Evolutionary conservation across 1,139 yeast species (phyloP).

Genomic region (Candida glucosophila): DNA sequence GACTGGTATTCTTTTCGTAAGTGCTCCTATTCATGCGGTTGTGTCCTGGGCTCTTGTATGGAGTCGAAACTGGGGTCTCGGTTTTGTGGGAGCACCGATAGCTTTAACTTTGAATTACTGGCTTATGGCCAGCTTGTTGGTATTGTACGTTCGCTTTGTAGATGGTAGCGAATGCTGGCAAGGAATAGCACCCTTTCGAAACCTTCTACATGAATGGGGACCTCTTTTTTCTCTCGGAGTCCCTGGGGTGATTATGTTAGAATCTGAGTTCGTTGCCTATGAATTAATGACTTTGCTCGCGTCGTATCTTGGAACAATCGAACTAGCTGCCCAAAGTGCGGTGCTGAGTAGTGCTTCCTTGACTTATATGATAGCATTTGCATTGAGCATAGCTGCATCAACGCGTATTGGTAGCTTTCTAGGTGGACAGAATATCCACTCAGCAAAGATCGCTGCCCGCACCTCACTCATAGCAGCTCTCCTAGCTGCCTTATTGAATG

Average conservation of each 20-base stretch:
- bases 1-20: constrained; percentile 62
- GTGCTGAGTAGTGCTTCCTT: constrained; percentile 75
- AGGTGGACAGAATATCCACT: constrained; percentile 61
- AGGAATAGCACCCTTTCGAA: constrained; percentile 38
- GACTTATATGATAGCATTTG: constrained; percentile 81
- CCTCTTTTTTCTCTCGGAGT: constrained; percentile 51
- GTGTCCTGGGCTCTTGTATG: constrained; percentile 75
- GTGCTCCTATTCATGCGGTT: constrained; percentile 72
- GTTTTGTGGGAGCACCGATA: constrained; percentile 66
- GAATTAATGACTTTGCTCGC: constrained; percentile 66
- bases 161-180: constrained; percentile 73
- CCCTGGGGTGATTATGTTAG: constrained; percentile 68
- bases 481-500: constrained; percentile 49
- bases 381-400: constrained; percentile 78
- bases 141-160: constrained; percentile 45
- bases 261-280: constrained; percentile 67
- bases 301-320: constrained; percentile 73
- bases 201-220: constrained; percentile 52
- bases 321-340: constrained; percentile 84
- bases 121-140: constrained; percentile 50
- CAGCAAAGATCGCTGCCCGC: constrained; percentile 57
- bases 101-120: constrained; percentile 66
- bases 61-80: constrained; percentile 52
- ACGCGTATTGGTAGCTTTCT: constrained; percentile 83
- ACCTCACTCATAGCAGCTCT: constrained; percentile 58